Percentiles rank a stretch among this genome's conserved stretches.
phyloP scores from a whole-genome alignment of 2,329 filamentous ascomycete genomes.

The Tolypocladium tropicale region DNA sequence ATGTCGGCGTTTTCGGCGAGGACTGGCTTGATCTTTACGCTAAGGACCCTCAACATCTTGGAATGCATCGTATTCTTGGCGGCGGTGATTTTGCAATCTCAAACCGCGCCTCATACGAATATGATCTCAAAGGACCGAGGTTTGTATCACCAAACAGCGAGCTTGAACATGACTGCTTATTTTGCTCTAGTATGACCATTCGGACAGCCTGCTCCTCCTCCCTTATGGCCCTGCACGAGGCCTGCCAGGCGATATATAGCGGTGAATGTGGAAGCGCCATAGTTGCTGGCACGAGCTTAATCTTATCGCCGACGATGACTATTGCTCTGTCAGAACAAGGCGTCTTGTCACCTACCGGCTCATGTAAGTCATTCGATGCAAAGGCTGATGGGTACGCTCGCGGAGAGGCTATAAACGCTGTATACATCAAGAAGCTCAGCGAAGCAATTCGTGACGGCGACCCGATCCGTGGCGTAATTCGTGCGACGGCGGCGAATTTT shows the following conservation, averaged over 20 bases:
- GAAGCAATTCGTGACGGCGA: conserved; percentile 37
- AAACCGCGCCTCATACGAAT: conserved; percentile 23
- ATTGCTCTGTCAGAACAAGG: conserved; percentile 21
- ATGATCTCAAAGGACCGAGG: conserved; percentile 21
- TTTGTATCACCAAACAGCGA: conserved; percentile 2
- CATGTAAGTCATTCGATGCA: conserved; percentile 27
- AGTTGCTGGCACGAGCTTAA: conserved; percentile 20
- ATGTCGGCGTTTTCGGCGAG: conserved; percentile 18
- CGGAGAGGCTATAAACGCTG: conserved; percentile 34
- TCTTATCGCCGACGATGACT: conserved; percentile 15
- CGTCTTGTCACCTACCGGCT: conserved; percentile 22
- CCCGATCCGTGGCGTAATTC: conserved; percentile 28
- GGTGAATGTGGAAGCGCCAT: conserved; percentile 17
- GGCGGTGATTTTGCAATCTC: conserved; percentile 15
- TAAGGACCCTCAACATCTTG: conserved; percentile 9
- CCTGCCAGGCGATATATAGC: conserved; percentile 16
- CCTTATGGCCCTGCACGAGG: conserved; percentile 23
- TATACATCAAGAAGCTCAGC: conserved; percentile 35
- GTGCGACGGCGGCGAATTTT: conserved; percentile 23
- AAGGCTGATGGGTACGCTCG: conserved; percentile 39
- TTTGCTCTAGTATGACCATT: conserved; percentile 12
- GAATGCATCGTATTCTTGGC: conserved; percentile 11
- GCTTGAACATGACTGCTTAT: background rate
- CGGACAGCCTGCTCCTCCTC: conserved; percentile 30
- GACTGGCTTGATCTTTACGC: conserved; percentile 13